These are phyloP conservation scores for Tanozyma kutaoensis DNA, from an alignment of 805 yeast genomes.

Conservation along the genomic window DNA sequence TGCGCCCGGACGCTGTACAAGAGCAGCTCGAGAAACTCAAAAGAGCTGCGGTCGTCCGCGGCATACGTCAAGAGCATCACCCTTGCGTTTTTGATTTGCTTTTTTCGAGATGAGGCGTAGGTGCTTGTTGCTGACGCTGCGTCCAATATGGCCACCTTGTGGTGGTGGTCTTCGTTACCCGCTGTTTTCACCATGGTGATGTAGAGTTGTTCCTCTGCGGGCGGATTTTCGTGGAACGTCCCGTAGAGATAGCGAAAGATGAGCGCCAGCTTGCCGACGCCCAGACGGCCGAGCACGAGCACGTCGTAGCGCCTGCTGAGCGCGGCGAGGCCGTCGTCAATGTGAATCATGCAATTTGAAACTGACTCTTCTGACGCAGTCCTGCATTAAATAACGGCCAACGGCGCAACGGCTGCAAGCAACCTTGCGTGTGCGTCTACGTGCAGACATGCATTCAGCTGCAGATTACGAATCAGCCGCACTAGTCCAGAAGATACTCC, in stretches of 20 bases:
- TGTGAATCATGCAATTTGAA: too few species aligned
- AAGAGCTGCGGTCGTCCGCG: conserved; percentile 12
- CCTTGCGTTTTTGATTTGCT: conserved; percentile 16
- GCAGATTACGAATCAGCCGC: too few species aligned
- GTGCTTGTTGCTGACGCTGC: conserved; percentile 12
- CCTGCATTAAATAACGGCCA: too few species aligned
- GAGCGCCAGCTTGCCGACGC: conserved; percentile 14
- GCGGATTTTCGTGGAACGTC: conserved; percentile 6
- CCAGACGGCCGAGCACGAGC: conserved; percentile 13
- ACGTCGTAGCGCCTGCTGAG: conserved; percentile 11
- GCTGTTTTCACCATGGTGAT: conserved; percentile 4
- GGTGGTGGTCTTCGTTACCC: conserved; percentile 1
- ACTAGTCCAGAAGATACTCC: too few species aligned
- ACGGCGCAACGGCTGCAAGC: too few species aligned
- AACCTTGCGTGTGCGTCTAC: too few species aligned
- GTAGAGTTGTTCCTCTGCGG: conserved; percentile 13
- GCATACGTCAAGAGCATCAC: conserved; percentile 17
- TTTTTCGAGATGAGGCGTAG: conserved; percentile 12
- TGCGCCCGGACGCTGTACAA: conserved; percentile 11
- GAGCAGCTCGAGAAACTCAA: conserved; percentile 15
- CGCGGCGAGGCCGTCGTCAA: conserved; percentile 5
- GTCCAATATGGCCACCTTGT: conserved; percentile 14
- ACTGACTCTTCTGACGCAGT: too few species aligned
- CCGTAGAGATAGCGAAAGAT: conserved; percentile 11
- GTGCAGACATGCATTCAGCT: too few species aligned